Percentiles rank a stretch among this genome's conserved stretches.
Conservation (phyloP, 805 yeast genomes). For the Wickerhamomyces canadensis region DNA sequence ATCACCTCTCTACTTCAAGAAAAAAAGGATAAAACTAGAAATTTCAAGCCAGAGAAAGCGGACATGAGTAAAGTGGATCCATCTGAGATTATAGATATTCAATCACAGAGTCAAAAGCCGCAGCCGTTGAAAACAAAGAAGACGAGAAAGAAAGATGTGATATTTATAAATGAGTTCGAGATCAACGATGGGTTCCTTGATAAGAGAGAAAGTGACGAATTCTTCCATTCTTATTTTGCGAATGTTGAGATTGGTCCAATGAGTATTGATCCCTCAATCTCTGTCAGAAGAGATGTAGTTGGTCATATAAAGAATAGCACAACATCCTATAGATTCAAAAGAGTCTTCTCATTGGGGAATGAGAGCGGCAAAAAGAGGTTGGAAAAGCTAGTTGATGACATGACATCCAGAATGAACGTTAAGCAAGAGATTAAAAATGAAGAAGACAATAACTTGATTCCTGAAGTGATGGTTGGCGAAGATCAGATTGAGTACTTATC, state of each 20-base stretch:
- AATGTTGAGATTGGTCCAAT: slow-evolving; percentile 3
- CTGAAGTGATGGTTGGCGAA: slow-evolving; percentile 1
- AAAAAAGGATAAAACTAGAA: slow-evolving; percentile 3
- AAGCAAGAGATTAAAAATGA: slow-evolving; percentile 5
- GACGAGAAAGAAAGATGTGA: slow-evolving; percentile 5
- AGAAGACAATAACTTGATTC: background rate
- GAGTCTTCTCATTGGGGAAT: slow-evolving; percentile 6
- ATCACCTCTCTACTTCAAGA: background rate
- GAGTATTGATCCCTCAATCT: slow-evolving; percentile 8
- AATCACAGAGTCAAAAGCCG: slow-evolving; percentile 3
- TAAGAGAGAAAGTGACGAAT: slow-evolving; percentile 11
- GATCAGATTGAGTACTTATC: background rate
- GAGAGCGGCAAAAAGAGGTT: slow-evolving; percentile 8
- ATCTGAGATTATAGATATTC: slow-evolving; percentile 17
- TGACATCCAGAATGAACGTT: background rate
- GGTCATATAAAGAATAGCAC: slow-evolving; percentile 13
- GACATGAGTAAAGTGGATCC: slow-evolving; percentile 9
- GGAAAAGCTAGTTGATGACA: slow-evolving; percentile 5
- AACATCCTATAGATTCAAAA: slow-evolving; percentile 10
- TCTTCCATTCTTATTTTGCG: slow-evolving; percentile 12
- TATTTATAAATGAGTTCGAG: slow-evolving; percentile 5
- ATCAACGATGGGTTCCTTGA: slow-evolving; percentile 17
- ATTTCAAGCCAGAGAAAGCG: background rate
- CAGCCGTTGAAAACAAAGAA: background rate
- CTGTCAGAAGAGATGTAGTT: slow-evolving; percentile 8